Percentiles rank a stretch among this genome's conserved stretches.
Conservation (phyloP, 371 early-diverging fungal species). For the Rhizopus delemar region DNA sequence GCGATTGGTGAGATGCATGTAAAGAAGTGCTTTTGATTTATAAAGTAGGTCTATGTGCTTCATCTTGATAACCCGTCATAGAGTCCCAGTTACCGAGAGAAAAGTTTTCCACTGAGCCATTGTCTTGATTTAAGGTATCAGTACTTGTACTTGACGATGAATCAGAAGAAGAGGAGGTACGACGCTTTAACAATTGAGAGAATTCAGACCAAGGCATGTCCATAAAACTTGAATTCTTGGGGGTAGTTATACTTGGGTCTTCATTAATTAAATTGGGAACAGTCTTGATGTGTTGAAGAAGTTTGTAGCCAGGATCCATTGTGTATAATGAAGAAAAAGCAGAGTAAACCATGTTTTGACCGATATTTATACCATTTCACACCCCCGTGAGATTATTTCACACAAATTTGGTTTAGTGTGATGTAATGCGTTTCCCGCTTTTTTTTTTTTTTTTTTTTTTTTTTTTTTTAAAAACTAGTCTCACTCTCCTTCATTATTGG, state of each 20-base stretch:
- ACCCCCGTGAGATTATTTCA: conserved; percentile 18
- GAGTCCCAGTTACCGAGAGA: conserved; percentile 48
- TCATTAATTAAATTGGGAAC: conserved; percentile 48
- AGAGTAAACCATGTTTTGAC: conserved; percentile 2
- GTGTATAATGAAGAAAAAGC: not conserved
- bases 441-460: not conserved
- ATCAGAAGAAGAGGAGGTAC: conserved; percentile 2
- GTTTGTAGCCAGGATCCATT: conserved; percentile 51
- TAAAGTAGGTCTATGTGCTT: conserved; percentile 21
- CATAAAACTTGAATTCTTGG: conserved; percentile 40
- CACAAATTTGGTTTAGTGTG: conserved; percentile 14
- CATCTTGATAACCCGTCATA: conserved; percentile 49
- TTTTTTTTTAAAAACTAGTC: not conserved
- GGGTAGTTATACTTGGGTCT: conserved; percentile 45
- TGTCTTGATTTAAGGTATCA: conserved; percentile 7
- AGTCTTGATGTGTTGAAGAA: conserved; percentile 45
- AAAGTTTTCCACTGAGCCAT: conserved; percentile 12
- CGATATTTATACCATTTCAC: conserved; percentile 15
- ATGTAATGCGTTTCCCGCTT: conserved; percentile 11
- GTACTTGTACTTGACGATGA: conserved; percentile 13
- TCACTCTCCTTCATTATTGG: too few species aligned
- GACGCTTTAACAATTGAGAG: conserved; percentile 28
- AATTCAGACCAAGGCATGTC: conserved; percentile 46
- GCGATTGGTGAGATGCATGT: too few species aligned
- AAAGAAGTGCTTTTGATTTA: not conserved